phyloP scores from a whole-genome alignment of 2,329 filamentous ascomycete species.

The Cladophialophora carrionii region DNA sequence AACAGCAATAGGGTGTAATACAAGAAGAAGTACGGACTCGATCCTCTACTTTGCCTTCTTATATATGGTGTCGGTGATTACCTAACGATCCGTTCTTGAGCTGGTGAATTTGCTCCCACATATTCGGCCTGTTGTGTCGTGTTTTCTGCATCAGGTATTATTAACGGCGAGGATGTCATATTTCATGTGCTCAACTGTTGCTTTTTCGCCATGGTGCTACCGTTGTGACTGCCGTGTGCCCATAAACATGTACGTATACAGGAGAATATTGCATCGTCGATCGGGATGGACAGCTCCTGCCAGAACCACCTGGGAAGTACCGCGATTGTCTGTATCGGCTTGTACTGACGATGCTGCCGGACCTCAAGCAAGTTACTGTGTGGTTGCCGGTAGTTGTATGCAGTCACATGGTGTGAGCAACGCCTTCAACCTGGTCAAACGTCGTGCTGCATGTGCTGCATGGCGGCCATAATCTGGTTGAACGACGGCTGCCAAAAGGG shows the following conservation, averaged over 20 bases:
- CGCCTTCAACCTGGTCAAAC: not conserved
- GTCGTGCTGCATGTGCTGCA: not conserved
- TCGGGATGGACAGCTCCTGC: not conserved
- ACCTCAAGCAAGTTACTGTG: not conserved
- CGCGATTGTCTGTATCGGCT: not conserved
- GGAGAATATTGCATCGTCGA: too few relatives aligned
- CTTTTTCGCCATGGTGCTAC: too few relatives aligned
- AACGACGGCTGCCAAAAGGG: not conserved
- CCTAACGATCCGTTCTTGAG: too few relatives aligned
- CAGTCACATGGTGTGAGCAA: not conserved
- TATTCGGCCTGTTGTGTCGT: too few relatives aligned
- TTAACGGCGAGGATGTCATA: too few relatives aligned
- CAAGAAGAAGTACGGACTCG: not conserved
- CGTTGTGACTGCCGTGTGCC: too few relatives aligned
- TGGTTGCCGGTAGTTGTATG: not conserved
- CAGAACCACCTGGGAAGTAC: not conserved
- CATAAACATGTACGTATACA: too few relatives aligned
- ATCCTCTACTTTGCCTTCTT: not conserved
- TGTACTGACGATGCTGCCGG: not conserved
- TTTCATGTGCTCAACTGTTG: too few relatives aligned
- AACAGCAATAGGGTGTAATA: not conserved
- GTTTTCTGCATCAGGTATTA: too few relatives aligned
- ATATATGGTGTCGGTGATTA: too few relatives aligned
- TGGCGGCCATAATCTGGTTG: not conserved
- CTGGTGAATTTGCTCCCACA: too few relatives aligned